Evolutionary conservation across 106 monocot genomes (phyloP).

Genomic region (Dendrobium huoshanense): DNA sequence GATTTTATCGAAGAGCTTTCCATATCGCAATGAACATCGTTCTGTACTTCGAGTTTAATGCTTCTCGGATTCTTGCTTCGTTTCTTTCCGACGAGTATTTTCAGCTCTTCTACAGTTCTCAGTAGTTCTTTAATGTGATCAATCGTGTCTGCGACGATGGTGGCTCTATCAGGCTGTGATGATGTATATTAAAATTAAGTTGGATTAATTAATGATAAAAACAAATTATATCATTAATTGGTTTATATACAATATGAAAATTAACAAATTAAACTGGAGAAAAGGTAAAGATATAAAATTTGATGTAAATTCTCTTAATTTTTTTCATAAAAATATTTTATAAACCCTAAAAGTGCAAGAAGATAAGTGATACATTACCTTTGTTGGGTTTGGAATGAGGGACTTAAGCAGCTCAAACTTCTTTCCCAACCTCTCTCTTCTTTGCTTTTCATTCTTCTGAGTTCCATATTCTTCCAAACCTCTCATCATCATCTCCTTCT

Average conservation of each 20-base stretch:
- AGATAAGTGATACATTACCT: conserved; percentile 19
- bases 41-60: conserved; percentile 3
- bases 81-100: conserved; percentile 50
- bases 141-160: conserved; percentile 62
- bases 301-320: neutral
- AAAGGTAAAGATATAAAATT: too few relatives aligned
- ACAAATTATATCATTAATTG: neutral
- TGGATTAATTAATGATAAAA: neutral
- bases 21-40: conserved; percentile 14
- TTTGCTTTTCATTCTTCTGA: conserved; percentile 55
- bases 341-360: neutral
- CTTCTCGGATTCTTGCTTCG: conserved; percentile 12
- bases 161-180: conserved; percentile 62
- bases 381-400: conserved; percentile 56
- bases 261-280: neutral
- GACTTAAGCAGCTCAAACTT: conserved; percentile 46
- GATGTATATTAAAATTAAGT: neutral
- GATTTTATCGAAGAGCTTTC: conserved; percentile 31
- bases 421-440: conserved; percentile 39
- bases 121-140: conserved; percentile 81
- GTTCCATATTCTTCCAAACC: conserved; percentile 3
- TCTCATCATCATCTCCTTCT: neutral
- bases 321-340: neutral
- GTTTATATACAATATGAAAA: neutral
- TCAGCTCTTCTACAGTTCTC: conserved; percentile 64